Percentiles rank a stretch among this genome's conserved stretches.
phyloP scores from a whole-genome alignment of 2,329 filamentous ascomycete genomes.

The Fusarium nurragi region DNA sequence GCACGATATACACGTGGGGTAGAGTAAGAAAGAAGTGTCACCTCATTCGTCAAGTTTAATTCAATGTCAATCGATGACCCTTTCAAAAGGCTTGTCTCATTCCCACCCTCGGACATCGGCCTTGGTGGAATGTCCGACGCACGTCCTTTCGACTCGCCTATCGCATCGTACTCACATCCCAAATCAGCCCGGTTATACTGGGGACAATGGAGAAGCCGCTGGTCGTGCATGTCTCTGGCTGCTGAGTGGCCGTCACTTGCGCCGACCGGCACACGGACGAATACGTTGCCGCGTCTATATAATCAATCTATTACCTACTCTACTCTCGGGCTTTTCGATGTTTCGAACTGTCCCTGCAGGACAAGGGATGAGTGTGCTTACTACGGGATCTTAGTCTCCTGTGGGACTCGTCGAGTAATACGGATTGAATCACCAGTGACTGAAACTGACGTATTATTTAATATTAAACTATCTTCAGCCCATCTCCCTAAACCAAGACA shows the following conservation, averaged over 20 bases:
- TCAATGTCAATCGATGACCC: slow-evolving; percentile 28
- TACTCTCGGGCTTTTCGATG: not conserved
- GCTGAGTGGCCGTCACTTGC: slow-evolving; percentile 17
- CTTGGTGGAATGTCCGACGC: slow-evolving; percentile 40
- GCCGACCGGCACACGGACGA: slow-evolving; percentile 27
- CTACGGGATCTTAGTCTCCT: too few relatives aligned
- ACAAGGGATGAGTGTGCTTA: not conserved
- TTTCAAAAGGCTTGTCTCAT: slow-evolving; percentile 1
- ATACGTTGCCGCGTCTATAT: slow-evolving; percentile 19
- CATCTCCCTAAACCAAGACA: too few relatives aligned
- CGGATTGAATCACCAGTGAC: not conserved
- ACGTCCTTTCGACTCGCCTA: slow-evolving; percentile 13
- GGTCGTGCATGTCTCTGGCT: slow-evolving; percentile 15
- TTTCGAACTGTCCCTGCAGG: slow-evolving; percentile 1
- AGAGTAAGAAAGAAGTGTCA: too few relatives aligned
- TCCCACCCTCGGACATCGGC: slow-evolving; percentile 46
- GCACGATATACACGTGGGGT: too few relatives aligned
- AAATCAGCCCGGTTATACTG: slow-evolving; percentile 25
- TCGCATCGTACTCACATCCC: slow-evolving; percentile 19
- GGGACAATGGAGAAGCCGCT: slow-evolving; percentile 10
- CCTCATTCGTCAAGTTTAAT: too few relatives aligned
- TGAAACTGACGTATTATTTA: slow-evolving; percentile 11
- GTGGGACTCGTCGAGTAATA: not conserved
- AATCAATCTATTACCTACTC: slow-evolving; percentile 1
- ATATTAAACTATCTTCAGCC: slow-evolving; percentile 1